These are phyloP conservation scores for Saturnispora mendoncae DNA, from an alignment of 805 yeast species.

Conservation along the genomic window DNA sequence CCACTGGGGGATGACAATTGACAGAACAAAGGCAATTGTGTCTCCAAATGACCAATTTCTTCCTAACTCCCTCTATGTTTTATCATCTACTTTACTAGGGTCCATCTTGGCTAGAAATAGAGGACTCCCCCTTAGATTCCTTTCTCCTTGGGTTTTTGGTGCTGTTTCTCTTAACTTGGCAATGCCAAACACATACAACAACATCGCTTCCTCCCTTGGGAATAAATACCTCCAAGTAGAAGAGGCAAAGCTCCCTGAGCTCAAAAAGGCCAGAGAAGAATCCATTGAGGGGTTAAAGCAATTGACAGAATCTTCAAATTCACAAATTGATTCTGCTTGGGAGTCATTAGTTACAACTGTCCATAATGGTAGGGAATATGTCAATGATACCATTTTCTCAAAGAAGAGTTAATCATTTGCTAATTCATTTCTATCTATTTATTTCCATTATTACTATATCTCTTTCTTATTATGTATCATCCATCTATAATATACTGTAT, in stretches of 20 bases:
- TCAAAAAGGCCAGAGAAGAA: constrained; percentile 21
- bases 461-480: no score
- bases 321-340: constrained; percentile 9
- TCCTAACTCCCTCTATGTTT: constrained; percentile 45
- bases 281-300: constrained; percentile 3
- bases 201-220: constrained; percentile 23
- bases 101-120: constrained; percentile 44
- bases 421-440: no score
- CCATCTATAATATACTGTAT: no score
- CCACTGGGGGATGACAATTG: constrained; percentile 30
- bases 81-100: constrained; percentile 49
- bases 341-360: constrained; percentile 10
- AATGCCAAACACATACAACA: constrained; percentile 43
- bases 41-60: constrained; percentile 51
- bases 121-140: constrained; percentile 40
- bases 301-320: not conserved
- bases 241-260: constrained; percentile 31
- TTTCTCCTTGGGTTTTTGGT: constrained; percentile 45
- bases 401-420: not conserved
- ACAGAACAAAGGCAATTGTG: constrained; percentile 30
- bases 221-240: constrained; percentile 20
- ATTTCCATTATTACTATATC: not conserved
- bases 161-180: constrained; percentile 33
- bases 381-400: constrained; percentile 6
- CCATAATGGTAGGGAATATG: constrained; percentile 9